Percentiles rank a stretch among this genome's conserved stretches.
These are phyloP conservation scores for Leccinum pellstonianum DNA, from an alignment of 768 basidiomycete genomes.

Conservation along the genomic window DNA sequence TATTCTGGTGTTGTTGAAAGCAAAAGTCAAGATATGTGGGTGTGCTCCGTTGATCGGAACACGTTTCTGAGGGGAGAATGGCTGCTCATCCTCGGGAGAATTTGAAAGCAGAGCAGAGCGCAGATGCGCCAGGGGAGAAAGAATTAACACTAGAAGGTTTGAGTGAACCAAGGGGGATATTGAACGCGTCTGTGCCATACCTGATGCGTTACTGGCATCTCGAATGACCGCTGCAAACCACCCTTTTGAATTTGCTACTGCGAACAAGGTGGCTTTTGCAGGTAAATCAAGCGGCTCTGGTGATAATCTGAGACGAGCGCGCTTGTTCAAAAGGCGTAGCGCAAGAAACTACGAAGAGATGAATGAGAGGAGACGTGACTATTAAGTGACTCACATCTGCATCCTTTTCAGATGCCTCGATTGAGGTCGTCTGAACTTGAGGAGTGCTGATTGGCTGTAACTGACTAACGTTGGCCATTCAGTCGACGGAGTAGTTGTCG, in stretches of 20 bases:
- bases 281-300: constrained; percentile 45
- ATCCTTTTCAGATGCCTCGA: constrained; percentile 30
- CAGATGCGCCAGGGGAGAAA: constrained; percentile 62
- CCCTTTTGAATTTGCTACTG: constrained; percentile 55
- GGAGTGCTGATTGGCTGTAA: constrained; percentile 25
- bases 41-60: constrained; percentile 43
- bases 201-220: constrained; percentile 33
- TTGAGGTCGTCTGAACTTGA: constrained; percentile 26
- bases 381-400: constrained; percentile 21
- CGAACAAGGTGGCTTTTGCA: constrained; percentile 53
- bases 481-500: not conserved
- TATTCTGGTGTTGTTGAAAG: constrained; percentile 57
- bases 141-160: constrained; percentile 48
- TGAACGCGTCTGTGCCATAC: constrained; percentile 30
- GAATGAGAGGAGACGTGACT: not conserved
- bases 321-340: constrained; percentile 51
- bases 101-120: constrained; percentile 49
- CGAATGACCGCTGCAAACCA: constrained; percentile 68
- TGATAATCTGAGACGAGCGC: constrained; percentile 64
- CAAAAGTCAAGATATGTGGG: constrained; percentile 57
- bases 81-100: constrained; percentile 36
- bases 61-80: constrained; percentile 53
- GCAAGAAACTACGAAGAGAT: constrained; percentile 35
- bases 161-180: not conserved
- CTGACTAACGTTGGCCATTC: constrained; percentile 34